A percentile compares a stretch with the other conserved stretches of the same genome.
Evolutionary conservation across 2,329 filamentous ascomycete genomes (phyloP).

Genomic region (Penicillium frequentans): DNA sequence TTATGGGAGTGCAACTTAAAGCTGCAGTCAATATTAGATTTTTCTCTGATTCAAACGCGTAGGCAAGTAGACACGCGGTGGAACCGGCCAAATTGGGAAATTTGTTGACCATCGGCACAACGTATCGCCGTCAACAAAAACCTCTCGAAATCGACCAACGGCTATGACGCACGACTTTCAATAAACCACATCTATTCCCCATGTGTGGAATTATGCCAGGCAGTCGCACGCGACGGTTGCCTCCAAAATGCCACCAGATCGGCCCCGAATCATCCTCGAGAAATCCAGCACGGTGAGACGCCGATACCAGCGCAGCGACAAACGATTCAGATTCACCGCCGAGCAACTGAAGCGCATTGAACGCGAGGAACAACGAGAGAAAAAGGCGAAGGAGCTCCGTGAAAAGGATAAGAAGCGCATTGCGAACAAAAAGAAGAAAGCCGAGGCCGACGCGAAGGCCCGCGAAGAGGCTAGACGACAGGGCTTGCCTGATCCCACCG

Average conservation of each 20-base stretch:
- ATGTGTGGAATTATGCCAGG: slow-evolving; percentile 18
- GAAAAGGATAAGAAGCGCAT: slow-evolving; percentile 36
- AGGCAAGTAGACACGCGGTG: neutral
- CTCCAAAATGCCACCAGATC: slow-evolving; percentile 30
- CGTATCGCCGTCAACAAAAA: slow-evolving; percentile 27
- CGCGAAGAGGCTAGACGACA: slow-evolving; percentile 33
- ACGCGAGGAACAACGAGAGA: slow-evolving; percentile 43
- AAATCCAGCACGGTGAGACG: slow-evolving; percentile 41
- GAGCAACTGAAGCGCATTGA: slow-evolving; percentile 40
- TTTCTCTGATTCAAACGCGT: too few relatives aligned
- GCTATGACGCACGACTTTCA: neutral
- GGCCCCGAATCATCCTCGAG: slow-evolving; percentile 36
- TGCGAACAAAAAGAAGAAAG: slow-evolving; percentile 36
- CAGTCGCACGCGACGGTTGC: slow-evolving; percentile 19
- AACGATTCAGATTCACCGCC: slow-evolving; percentile 35
- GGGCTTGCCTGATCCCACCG: slow-evolving; percentile 34
- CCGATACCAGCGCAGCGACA: slow-evolving; percentile 40
- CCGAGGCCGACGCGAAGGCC: slow-evolving; percentile 34
- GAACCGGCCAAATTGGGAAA: slow-evolving; percentile 15
- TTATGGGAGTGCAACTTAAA: too few relatives aligned
- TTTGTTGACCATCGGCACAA: slow-evolving; percentile 31
- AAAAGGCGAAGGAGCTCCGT: slow-evolving; percentile 39
- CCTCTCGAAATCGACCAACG: neutral
- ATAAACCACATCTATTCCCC: slow-evolving; percentile 6
- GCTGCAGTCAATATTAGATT: too few relatives aligned